Evolutionary conservation across 139 green algal species (phyloP).

Genomic region (Volvox reticuliferus): DNA sequence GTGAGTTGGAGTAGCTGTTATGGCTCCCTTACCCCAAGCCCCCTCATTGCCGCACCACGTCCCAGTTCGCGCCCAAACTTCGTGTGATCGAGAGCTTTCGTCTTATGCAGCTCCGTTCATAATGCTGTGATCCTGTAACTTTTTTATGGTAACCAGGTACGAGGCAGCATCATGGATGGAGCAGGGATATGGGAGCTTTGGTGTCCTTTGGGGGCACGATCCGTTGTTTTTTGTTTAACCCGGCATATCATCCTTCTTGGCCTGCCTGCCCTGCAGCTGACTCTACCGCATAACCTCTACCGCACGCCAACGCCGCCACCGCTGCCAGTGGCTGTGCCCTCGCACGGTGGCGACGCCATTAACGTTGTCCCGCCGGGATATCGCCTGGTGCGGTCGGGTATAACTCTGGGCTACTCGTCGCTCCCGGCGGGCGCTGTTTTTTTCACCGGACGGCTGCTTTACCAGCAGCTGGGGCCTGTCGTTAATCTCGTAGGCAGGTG

Average conservation of each 20-base stretch:
- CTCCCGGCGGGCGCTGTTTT: background rate
- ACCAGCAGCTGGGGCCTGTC: background rate
- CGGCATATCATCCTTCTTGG: background rate
- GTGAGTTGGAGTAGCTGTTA: too few relatives aligned
- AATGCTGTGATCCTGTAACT: too few relatives aligned
- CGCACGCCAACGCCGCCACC: background rate
- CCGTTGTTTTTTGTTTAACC: too few relatives aligned
- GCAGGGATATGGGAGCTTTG: too few relatives aligned
- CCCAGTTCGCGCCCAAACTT: too few relatives aligned
- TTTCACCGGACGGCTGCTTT: background rate
- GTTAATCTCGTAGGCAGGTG: slow-evolving; percentile 39
- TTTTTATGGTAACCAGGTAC: too few relatives aligned
- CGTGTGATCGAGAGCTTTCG: too few relatives aligned
- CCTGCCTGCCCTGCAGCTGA: background rate
- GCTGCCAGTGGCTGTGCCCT: slow-evolving; percentile 7
- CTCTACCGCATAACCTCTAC: slow-evolving; percentile 37
- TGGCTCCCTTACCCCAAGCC: too few relatives aligned
- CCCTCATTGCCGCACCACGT: too few relatives aligned
- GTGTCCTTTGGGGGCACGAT: too few relatives aligned
- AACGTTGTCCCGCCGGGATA: background rate
- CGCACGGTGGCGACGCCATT: background rate
- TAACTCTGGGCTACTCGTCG: background rate
- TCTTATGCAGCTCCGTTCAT: too few relatives aligned
- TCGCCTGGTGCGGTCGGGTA: slow-evolving; percentile 4
- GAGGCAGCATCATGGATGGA: too few relatives aligned